Base-by-base conservation (phyloP, 805 yeast species). In the Saturnispora zaruensis region DNA sequence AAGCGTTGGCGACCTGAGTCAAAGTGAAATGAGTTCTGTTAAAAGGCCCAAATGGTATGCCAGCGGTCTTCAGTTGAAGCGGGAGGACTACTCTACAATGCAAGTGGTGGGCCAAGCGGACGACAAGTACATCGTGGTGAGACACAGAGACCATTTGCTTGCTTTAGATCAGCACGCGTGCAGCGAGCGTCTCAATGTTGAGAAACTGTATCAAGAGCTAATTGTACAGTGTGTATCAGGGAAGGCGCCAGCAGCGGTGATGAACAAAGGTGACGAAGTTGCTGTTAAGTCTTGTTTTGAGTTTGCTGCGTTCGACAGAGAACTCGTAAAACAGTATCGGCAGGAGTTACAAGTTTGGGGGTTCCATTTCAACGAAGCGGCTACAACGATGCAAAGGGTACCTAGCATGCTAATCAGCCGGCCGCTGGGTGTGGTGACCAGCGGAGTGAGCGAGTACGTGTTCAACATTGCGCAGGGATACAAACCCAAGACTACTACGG, bases 131-230 rank as follows among this genome's bases (percentile, higher is more conserved):
- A 78, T 88, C 7, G 65, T 87, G 4, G 62, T 76, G 2, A 68
- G 63, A 23, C 18, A 56, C 6, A 48, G 46, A 13, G 23, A 41
- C 11, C 20, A 18, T 6, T 32, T 53, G 14, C 62, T 77, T 20
- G 65, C 78, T 1, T 57, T 84, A 5, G 96, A 88, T 60, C 96
- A 87, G 58, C 96, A 88, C 68, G 96, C 96, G 0, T 78, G 83
- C 48, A 95, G 85, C 64, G 96, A 88, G 60, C 64, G 96, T 49
- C 70, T 85, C 0, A 69, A 70, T 43, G 74, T 84, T 2, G 96
- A 88, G 57, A 46, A 52, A 1, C 57, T 74, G 11, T 64, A 78
- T n/a, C 54, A 60, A 32, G 70, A 69, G 3, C 68, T 71, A 48
- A 77, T 3, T 41, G 52, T 5, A 53, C 54, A 8, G 68, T 62